Evolutionary conservation across 192 early-diverging fungal species (phyloP), one percentile per base, ranked within the genome.

Genomic region (Gamsiella multidivaricata): DNA sequence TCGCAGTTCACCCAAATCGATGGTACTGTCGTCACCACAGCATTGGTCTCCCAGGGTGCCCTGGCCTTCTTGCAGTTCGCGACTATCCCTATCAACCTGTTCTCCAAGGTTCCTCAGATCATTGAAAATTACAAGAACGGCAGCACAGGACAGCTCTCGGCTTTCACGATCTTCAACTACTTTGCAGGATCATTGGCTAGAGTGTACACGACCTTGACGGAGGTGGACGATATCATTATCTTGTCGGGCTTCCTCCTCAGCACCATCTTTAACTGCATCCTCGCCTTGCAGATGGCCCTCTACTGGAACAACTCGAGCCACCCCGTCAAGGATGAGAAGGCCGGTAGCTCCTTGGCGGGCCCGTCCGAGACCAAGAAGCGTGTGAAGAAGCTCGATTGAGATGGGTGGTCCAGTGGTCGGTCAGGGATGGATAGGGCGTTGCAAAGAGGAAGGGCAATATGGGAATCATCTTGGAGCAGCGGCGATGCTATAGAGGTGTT

Each of bases 81-180:
- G 23, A 92, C 94, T 7, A 94, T 97, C 59, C 89, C 94, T 32
- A 83, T 96, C 66, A 88, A 88, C 20, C 79, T 96, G 29, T 88
- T 89, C 12, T 91, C 91, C 56, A 93, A 96, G 73, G 81, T 97
- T 8, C 97, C 97, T 29, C 97, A 99, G 82, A 95, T 98, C 36
- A 86, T 85, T 51, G 84, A 88, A 55, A 99, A 95, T 82, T 92
- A 89, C 68, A 84, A 83, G 53, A 94, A 93, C 79, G 83, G 88
- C 29, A 91, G 88, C 53, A 97, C 96, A 15, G 97, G 97, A 20
- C 94, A 95, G 74, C 81, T 99, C 12, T 96, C 95, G 31, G 91
- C 90, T 10, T 92, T 99, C 79, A 93, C 97, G 0, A 88, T 94
- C 17, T 88, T 94, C 70, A 91, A 96, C 74, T 95, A 95, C 68